Evolutionary conservation across 371 early-diverging fungal species (phyloP), one percentile per base, ranked within the genome.

Genomic region (Synchytrium microbalum): DNA sequence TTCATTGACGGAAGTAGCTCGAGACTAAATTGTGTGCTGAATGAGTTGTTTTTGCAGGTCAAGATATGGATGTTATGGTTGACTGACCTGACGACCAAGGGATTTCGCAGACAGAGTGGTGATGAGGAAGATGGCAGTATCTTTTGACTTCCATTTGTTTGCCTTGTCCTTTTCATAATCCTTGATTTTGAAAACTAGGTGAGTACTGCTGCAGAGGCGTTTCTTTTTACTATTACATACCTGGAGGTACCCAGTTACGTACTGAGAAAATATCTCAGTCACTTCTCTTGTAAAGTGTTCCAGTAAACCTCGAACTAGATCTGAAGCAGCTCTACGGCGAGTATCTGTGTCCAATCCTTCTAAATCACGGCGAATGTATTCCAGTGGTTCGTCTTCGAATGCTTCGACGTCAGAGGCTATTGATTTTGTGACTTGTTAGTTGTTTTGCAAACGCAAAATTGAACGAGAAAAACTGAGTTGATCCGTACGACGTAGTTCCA

Each of bases 381-480:
- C 94, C 65, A 96, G 86, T 3, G 95, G 93, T 56, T 96, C 96
- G 69, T 96, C 97, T 69, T 96, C 93, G 74, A 95, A 96, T 61
- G 92, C 69, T 66, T 96, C 97, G 75, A 91, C 91, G 68, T 98
- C 99, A 8, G 84, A 74, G 27, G 24, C 60, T 32, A 24, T 28
- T 28, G 3, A 52, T 65, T 28, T 33, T n/a, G 16, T 24, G 14
- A 61, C 32, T 38, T 5, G 10, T 19, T 10, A 38, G 5, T 5
- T 10, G 19, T 38, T 5, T 38, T 10, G 19, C 19, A 38, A 5
- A 5, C 27, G 56, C 2, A 19, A 25, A 23, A 29, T 24, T 27
- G 33, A 23, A 65, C 27, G 24, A 10, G 14, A 5, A 25, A 64
- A 66, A 25, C 10, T 28, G 24, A 30, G 3, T 16, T n/a, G 19